These are phyloP conservation scores for Xylaria sp. DNA, from an alignment of 2,329 filamentous ascomycete species.

Conservation along the genomic window DNA sequence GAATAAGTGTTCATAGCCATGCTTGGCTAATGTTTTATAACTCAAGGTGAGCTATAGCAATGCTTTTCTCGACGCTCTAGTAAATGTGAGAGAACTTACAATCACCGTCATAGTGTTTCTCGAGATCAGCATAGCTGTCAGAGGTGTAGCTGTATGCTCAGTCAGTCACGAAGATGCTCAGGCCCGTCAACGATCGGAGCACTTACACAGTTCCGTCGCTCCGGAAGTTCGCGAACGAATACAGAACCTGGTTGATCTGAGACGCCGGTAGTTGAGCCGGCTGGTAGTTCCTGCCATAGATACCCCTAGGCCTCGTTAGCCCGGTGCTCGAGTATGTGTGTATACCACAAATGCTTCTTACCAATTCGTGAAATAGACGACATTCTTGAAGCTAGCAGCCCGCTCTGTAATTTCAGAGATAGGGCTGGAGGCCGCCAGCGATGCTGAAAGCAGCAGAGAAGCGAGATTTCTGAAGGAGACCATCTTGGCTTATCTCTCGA, in stretches of 20 bases:
- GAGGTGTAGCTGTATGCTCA: conserved; percentile 58
- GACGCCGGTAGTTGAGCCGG: conserved; percentile 72
- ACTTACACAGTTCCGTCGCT: conserved; percentile 73
- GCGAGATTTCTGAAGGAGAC: conserved; percentile 35
- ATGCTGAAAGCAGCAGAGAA: conserved; percentile 35
- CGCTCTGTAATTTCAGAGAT: conserved; percentile 31
- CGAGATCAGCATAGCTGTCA: conserved; percentile 71
- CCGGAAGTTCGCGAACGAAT: conserved; percentile 78
- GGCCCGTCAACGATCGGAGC: background rate
- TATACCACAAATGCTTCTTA: conserved; percentile 33
- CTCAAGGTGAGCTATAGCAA: background rate
- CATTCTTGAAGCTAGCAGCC: conserved; percentile 48
- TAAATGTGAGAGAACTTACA: conserved; percentile 47
- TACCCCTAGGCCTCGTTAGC: conserved; percentile 56
- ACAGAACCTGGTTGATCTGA: conserved; percentile 79
- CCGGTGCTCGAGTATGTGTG: background rate
- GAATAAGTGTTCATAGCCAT: background rate
- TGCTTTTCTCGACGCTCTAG: background rate
- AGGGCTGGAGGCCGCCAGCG: conserved; percentile 33
- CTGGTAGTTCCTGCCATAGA: conserved; percentile 75
- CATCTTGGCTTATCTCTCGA: conserved; percentile 31
- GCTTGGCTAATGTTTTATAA: background rate
- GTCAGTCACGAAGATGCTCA: conserved; percentile 15
- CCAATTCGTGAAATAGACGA: conserved; percentile 58
- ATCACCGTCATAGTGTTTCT: conserved; percentile 76